Base-by-base conservation (phyloP, 768 basidiomycete species). In the Amanita exitialis region DNA sequence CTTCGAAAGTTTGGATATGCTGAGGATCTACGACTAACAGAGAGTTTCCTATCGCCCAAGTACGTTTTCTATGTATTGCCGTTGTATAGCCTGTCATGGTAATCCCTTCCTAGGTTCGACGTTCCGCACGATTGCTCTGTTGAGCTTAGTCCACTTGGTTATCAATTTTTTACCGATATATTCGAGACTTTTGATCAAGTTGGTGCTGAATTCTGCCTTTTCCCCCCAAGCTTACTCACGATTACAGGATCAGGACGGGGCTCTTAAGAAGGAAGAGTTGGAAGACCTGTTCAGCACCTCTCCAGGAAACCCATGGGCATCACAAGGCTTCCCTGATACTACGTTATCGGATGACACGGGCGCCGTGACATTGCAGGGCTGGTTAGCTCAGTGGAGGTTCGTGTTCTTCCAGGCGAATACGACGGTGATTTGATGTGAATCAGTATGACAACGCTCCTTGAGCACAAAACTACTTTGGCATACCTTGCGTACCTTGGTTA, bases 371-470 rank as follows among this genome's bases (percentile, higher is more conserved):
- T 67, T 99, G 39, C 94, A 97, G 69, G 90, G 92, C 1, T 99
- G 95, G 95, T 70, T 98, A 23, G 95, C 95, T 16, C 94, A 96
- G 62, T 99, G 95, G 95, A 95, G 90, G 93, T 92, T 47, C 57
- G 74, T 64, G 15, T 23, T 15, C n/a, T 46, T 47, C 34, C 44
- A 30, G 10, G 49, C 37, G 43, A 34, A 49, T 50, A 15, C 42
- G 32, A 21, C 23, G 25, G 50, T 30, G 46, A 44, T 35, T 51
- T 37, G 44, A 34, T 53, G 23, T 18, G 27, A 37, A 35, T 5
- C 54, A 97, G 94, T 62, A 96, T 98, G 94, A 94, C 93, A 1
- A 99, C 95, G 0, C 75, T 98, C 0, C 76, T 98, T n/a, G 90
- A 96, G 56, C 86, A 95, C 60, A 86, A 80, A 64, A 88, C 86